These are phyloP conservation scores for Agaricus sinodeliciosus DNA, from an alignment of 768 basidiomycete genomes.

Conservation along the genomic window DNA sequence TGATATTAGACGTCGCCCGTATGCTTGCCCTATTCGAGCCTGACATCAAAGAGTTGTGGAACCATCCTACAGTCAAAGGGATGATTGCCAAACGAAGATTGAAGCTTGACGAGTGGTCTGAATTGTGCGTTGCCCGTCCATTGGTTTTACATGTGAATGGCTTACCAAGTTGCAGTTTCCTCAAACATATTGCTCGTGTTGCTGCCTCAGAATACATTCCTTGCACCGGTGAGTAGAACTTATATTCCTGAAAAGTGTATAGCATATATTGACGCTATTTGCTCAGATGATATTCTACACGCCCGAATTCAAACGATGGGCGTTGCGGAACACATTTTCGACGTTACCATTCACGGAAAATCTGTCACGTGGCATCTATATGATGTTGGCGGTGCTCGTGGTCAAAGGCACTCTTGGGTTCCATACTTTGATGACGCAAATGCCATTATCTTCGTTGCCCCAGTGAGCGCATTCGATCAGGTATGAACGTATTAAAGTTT, in stretches of 20 bases:
- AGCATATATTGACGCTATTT: constrained; percentile 24
- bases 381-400: constrained; percentile 68
- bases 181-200: constrained; percentile 67
- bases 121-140: constrained; percentile 55
- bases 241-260: neutral
- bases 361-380: constrained; percentile 67
- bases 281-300: constrained; percentile 75
- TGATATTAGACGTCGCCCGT: constrained; percentile 55
- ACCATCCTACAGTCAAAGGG: constrained; percentile 60
- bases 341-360: constrained; percentile 75
- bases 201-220: constrained; percentile 66
- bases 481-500: constrained; percentile 22
- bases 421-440: constrained; percentile 72
- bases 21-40: constrained; percentile 52
- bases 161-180: constrained; percentile 44
- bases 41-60: constrained; percentile 71
- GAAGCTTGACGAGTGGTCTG: constrained; percentile 82
- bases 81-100: constrained; percentile 63
- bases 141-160: neutral
- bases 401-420: constrained; percentile 75
- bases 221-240: constrained; percentile 48
- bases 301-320: constrained; percentile 92
- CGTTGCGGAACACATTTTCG: constrained; percentile 77
- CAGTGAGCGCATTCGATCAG: constrained; percentile 77
- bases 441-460: constrained; percentile 76